Evolutionary conservation across 2,329 filamentous ascomycete species (phyloP).

Genomic region (Verticillium albo-atrum): DNA sequence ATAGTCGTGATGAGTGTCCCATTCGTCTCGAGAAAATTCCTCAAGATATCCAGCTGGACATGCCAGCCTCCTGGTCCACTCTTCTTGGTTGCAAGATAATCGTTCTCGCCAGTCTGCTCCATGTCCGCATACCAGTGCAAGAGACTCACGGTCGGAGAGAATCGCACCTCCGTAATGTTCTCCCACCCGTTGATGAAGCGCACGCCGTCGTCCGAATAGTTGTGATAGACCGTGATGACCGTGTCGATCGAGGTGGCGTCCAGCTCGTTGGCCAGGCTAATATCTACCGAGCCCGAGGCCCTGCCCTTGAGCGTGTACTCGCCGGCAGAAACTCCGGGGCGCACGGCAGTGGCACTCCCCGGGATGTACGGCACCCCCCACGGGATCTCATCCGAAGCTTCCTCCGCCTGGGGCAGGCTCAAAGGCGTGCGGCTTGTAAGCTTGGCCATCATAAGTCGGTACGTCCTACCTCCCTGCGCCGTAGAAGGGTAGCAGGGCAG

Average conservation of each 20-base stretch:
- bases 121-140: constrained; percentile 35
- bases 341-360: constrained; percentile 7
- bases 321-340: constrained; percentile 2
- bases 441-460: constrained; percentile 36
- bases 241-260: constrained; percentile 9
- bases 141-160: constrained; percentile 15
- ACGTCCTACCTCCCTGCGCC: constrained; percentile 28
- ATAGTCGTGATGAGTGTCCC: constrained; percentile 32
- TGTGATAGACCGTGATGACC: constrained; percentile 27
- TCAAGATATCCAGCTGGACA: constrained; percentile 28
- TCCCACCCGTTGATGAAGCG: constrained; percentile 28
- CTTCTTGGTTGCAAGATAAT: constrained; percentile 23
- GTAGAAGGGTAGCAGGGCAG: constrained; percentile 34
- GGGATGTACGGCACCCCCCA: constrained; percentile 28
- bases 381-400: constrained; percentile 22
- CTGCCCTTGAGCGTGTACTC: constrained; percentile 17
- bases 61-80: constrained; percentile 33
- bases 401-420: constrained; percentile 12
- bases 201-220: constrained; percentile 29
- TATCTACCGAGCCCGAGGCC: constrained; percentile 4
- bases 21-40: constrained; percentile 34
- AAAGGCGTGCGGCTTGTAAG: constrained; percentile 26
- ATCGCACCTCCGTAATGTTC: constrained; percentile 20
- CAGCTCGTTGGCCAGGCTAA: neutral
- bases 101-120: constrained; percentile 20